Conservation (phyloP, 306 rosid genomes). For the Glycine latifolia region DNA sequence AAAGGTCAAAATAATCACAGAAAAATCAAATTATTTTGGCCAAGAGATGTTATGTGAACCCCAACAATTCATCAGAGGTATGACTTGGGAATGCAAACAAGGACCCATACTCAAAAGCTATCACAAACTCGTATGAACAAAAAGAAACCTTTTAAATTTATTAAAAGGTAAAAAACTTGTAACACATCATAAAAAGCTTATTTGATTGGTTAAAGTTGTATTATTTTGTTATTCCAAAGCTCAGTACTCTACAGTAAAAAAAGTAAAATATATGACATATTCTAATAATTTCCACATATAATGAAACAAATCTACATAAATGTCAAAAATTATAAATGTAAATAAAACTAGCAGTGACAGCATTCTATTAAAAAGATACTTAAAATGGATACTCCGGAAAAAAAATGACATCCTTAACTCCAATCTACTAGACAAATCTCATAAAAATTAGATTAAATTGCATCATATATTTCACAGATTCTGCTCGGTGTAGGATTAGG, state of each 20-base stretch:
- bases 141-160: not conserved
- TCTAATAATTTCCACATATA: conserved; percentile 38
- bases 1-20: conserved; percentile 46
- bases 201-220: conserved; percentile 20
- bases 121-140: conserved; percentile 1
- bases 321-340: conserved; percentile 27
- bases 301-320: conserved; percentile 23
- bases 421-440: conserved; percentile 26
- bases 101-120: conserved; percentile 7
- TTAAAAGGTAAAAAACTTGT: not conserved
- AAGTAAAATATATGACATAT: conserved; percentile 13
- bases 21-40: conserved; percentile 40
- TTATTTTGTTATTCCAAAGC: conserved; percentile 26
- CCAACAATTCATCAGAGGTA: not conserved
- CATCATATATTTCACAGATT: conserved; percentile 15
- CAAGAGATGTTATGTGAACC: conserved; percentile 32
- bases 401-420: conserved; percentile 1
- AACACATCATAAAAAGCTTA: not conserved
- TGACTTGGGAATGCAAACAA: conserved; percentile 21
- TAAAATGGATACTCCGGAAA: not conserved
- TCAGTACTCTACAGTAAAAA: not conserved
- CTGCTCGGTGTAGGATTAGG: conserved; percentile 18
- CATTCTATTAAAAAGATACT: conserved; percentile 36
- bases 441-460: conserved; percentile 3
- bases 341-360: conserved; percentile 8